phyloP scores from a whole-genome alignment of 2,329 filamentous ascomycete species.

The Fusarium pseudograminearum region DNA sequence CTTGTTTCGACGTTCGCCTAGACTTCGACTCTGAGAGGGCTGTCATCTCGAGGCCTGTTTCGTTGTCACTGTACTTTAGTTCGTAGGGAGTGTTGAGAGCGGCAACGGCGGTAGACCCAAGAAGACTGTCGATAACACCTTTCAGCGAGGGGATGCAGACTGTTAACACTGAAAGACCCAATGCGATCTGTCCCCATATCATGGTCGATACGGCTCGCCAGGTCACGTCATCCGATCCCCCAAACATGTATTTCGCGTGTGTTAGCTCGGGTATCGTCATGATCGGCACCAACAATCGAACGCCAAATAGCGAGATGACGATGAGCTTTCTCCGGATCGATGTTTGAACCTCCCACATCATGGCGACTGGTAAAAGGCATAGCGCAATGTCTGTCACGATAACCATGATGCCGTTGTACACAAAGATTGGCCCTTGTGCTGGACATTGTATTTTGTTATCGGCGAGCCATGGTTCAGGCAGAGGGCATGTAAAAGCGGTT shows the following conservation, averaged over 20 bases:
- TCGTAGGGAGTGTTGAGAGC: constrained; percentile 41
- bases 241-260: constrained; percentile 31
- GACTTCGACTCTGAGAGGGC: constrained; percentile 17
- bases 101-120: constrained; percentile 36
- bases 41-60: constrained; percentile 37
- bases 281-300: constrained; percentile 40
- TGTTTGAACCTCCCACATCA: constrained; percentile 46
- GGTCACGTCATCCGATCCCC: constrained; percentile 25
- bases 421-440: constrained; percentile 16
- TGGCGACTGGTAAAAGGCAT: constrained; percentile 36
- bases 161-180: constrained; percentile 40
- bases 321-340: constrained; percentile 32
- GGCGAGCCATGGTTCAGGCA: constrained; percentile 37
- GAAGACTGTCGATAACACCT: constrained; percentile 42
- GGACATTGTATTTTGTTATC: constrained; percentile 24
- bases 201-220: constrained; percentile 31
- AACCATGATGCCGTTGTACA: constrained; percentile 38
- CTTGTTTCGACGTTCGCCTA: constrained; percentile 13
- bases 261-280: constrained; percentile 36
- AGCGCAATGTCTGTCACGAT: constrained; percentile 34
- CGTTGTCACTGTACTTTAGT: constrained; percentile 35
- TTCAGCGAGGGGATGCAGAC: constrained; percentile 44
- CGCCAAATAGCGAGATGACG: constrained; percentile 39
- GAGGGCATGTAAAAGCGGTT: constrained; percentile 31
- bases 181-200: constrained; percentile 41